phyloP scores from a whole-genome alignment of 306 rosid genomes.

The Betula pendula region DNA sequence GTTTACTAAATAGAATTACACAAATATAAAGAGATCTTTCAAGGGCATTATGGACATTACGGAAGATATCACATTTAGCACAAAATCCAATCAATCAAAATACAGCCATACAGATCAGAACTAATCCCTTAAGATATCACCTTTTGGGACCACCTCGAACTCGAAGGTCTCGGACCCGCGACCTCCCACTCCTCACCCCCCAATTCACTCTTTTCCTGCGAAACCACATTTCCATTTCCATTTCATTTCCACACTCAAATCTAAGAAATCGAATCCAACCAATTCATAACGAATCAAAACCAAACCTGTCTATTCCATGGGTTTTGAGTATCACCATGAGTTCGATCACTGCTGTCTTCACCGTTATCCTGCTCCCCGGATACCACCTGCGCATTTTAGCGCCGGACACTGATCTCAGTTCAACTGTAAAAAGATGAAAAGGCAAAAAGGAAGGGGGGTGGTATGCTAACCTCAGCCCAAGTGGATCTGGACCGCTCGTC shows the following conservation, averaged over 20 bases:
- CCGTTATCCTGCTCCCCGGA: slow-evolving; percentile 60
- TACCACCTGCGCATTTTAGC: slow-evolving; percentile 47
- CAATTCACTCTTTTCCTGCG: slow-evolving; percentile 42
- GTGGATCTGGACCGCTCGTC: slow-evolving; percentile 72
- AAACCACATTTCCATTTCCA: slow-evolving; percentile 5
- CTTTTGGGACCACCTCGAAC: slow-evolving; percentile 35
- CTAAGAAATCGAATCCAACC: background rate
- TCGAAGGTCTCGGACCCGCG: slow-evolving; percentile 43
- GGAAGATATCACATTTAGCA: background rate
- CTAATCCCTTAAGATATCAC: slow-evolving; percentile 25
- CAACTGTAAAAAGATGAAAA: background rate
- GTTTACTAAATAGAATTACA: too few relatives aligned
- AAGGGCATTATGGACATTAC: too few relatives aligned
- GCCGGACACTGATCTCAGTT: background rate
- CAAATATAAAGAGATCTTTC: too few relatives aligned
- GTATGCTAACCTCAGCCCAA: slow-evolving; percentile 55
- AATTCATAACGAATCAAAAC: slow-evolving; percentile 10
- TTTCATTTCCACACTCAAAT: background rate
- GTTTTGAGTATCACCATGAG: slow-evolving; percentile 27
- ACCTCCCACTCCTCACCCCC: slow-evolving; percentile 40
- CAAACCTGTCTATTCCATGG: slow-evolving; percentile 42
- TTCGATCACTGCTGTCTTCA: slow-evolving; percentile 31
- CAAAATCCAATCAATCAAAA: background rate
- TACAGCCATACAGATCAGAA: background rate
- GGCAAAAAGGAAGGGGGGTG: background rate